Percentiles rank a stretch among this genome's conserved stretches.
Evolutionary conservation across 129 eudicot species (phyloP).

Genomic region (Pseudognaphalium luteoalbum): DNA sequence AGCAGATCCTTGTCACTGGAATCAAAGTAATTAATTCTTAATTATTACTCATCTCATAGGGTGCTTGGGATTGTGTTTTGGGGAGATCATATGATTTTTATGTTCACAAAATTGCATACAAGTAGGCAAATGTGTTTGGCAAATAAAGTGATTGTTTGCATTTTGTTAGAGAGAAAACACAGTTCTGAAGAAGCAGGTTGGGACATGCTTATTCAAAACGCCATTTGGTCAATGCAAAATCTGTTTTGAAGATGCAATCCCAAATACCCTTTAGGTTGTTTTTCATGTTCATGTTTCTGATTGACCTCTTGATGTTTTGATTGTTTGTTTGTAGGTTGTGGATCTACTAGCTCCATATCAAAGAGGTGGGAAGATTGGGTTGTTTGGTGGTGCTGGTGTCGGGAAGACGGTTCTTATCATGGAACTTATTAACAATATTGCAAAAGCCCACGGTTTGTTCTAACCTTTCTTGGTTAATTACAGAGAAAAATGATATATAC

Average conservation of each 20-base stretch:
- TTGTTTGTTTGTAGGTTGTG: conserved; percentile 58
- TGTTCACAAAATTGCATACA: too few relatives aligned
- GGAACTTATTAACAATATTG: conserved; percentile 96
- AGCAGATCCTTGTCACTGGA: conserved; percentile 90
- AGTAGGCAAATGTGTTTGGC: too few relatives aligned
- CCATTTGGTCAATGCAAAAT: too few relatives aligned
- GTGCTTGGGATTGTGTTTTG: too few relatives aligned
- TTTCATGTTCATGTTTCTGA: conserved; percentile 3
- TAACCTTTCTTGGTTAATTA: neutral
- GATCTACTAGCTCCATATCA: conserved; percentile 99
- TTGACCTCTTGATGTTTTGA: neutral
- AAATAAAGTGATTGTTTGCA: too few relatives aligned
- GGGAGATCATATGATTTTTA: too few relatives aligned
- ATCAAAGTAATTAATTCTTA: conserved; percentile 57
- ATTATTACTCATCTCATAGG: neutral
- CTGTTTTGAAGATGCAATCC: too few relatives aligned
- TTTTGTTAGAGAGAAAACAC: too few relatives aligned
- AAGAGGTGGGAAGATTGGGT: conserved; percentile 98
- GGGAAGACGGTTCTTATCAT: conserved; percentile 97
- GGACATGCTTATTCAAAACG: too few relatives aligned
- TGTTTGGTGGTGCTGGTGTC: conserved; percentile 99
- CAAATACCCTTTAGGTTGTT: neutral
- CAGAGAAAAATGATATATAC: too few relatives aligned
- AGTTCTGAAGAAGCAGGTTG: too few relatives aligned
- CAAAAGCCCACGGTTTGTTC: conserved; percentile 94